phyloP scores from a whole-genome alignment of 2,329 filamentous ascomycete genomes.

The Cladosporium sp. region DNA sequence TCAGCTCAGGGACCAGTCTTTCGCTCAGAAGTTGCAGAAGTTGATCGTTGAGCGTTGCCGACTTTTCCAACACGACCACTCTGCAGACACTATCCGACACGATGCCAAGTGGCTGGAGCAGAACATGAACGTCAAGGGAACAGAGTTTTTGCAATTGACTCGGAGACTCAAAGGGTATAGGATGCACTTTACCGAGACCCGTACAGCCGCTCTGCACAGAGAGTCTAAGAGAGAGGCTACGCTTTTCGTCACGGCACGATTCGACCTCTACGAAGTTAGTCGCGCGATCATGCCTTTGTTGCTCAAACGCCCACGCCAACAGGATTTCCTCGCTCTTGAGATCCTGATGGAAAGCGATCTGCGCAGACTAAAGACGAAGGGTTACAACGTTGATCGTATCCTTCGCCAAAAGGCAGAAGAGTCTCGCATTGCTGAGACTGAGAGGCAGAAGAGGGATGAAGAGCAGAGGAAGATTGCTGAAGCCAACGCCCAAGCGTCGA shows the following conservation, averaged over 20 bases:
- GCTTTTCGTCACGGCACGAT: slow-evolving; percentile 75
- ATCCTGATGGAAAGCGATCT: slow-evolving; percentile 86
- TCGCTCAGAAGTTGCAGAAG: slow-evolving; percentile 70
- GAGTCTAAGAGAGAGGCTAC: slow-evolving; percentile 60
- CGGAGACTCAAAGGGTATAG: slow-evolving; percentile 72
- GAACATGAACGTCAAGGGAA: slow-evolving; percentile 75
- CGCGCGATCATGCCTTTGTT: slow-evolving; percentile 81
- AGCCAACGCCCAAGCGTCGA: slow-evolving; percentile 19
- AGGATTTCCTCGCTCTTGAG: slow-evolving; percentile 87
- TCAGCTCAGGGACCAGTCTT: slow-evolving; percentile 65
- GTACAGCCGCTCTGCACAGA: slow-evolving; percentile 69
- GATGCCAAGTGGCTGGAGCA: slow-evolving; percentile 90
- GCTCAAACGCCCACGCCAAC: slow-evolving; percentile 78
- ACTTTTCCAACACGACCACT: slow-evolving; percentile 85
- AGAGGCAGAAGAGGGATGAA: slow-evolving; percentile 67
- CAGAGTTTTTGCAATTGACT: slow-evolving; percentile 75
- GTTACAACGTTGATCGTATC: slow-evolving; percentile 96
- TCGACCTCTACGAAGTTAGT: slow-evolving; percentile 89
- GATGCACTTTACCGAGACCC: slow-evolving; percentile 71
- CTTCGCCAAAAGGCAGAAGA: slow-evolving; percentile 85
- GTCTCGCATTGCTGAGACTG: slow-evolving; percentile 81
- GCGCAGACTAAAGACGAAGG: slow-evolving; percentile 77
- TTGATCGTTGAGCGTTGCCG: slow-evolving; percentile 85
- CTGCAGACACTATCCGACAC: slow-evolving; percentile 76
- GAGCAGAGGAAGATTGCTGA: slow-evolving; percentile 54